A percentile compares a stretch with the other conserved stretches of the same genome.
phyloP scores from a whole-genome alignment of 1,284 basidiomycete species.

The Violaceomyces palustris region DNA sequence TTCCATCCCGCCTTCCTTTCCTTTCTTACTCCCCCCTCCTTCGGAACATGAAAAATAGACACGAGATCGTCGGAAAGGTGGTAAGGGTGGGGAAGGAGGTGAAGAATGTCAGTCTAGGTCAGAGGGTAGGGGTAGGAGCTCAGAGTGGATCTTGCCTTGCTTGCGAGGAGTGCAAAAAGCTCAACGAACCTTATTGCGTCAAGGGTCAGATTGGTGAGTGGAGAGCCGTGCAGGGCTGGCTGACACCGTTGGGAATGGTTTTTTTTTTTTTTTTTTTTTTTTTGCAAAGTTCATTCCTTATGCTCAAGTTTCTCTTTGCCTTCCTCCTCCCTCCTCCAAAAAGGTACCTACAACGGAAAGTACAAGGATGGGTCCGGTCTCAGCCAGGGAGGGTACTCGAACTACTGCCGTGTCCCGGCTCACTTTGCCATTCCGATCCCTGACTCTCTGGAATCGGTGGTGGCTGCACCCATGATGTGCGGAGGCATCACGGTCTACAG shows the following conservation, averaged over 20 bases:
- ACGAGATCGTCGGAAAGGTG: conserved; percentile 63
- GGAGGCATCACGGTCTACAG: conserved; percentile 48
- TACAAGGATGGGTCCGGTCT: conserved; percentile 56
- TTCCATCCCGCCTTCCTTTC: too few relatives aligned
- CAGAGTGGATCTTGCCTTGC: conserved; percentile 60
- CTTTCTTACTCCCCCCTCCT: too few relatives aligned
- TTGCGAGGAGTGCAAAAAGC: conserved; percentile 59
- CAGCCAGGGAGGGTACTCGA: conserved; percentile 40
- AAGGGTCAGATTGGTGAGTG: conserved; percentile 15
- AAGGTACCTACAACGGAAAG: conserved; percentile 55
- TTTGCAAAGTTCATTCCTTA: neutral
- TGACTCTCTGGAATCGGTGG: conserved; percentile 33
- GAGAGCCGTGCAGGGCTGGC: too few relatives aligned
- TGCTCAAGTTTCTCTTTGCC: neutral
- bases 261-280: neutral
- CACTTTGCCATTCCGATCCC: conserved; percentile 49
- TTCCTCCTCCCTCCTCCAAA: conserved; percentile 25
- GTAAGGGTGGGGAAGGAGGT: conserved; percentile 55
- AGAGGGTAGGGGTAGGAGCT: conserved; percentile 64
- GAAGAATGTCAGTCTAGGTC: conserved; percentile 60
- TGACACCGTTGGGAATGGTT: too few relatives aligned
- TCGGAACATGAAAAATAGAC: conserved; percentile 49
- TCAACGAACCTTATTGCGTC: conserved; percentile 33
- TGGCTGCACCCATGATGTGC: conserved; percentile 47
- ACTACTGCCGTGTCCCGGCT: conserved; percentile 34